Conservation (phyloP, 2,329 filamentous ascomycete genomes). For the Lachnellula cervina region DNA sequence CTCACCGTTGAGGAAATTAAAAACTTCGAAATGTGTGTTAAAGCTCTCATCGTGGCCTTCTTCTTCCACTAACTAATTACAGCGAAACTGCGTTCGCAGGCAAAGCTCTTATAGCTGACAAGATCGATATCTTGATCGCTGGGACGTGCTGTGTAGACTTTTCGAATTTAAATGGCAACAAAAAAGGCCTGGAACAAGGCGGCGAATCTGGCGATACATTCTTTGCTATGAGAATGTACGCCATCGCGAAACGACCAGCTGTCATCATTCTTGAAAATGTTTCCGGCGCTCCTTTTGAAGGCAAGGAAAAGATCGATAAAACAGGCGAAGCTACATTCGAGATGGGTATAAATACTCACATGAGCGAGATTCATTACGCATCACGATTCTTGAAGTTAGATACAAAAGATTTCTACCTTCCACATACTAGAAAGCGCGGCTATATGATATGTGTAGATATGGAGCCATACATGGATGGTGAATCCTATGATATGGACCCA, state of each 20-base stretch:
- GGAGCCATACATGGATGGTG: not conserved
- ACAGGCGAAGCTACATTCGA: not conserved
- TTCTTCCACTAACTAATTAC: conserved; percentile 11
- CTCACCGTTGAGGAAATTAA: conserved; percentile 10
- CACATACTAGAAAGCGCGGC: conserved; percentile 60
- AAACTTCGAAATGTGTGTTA: conserved; percentile 40
- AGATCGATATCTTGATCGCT: conserved; percentile 62
- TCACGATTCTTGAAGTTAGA: conserved; percentile 49
- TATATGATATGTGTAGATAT: conserved; percentile 55
- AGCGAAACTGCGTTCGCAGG: conserved; percentile 65
- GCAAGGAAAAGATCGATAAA: conserved; percentile 34
- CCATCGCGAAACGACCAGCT: conserved; percentile 48
- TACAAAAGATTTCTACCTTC: conserved; percentile 68
- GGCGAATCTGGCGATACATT: conserved; percentile 66
- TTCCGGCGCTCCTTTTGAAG: conserved; percentile 44
- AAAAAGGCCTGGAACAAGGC: conserved; percentile 45
- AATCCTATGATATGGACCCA: not conserved
- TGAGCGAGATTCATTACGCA: conserved; percentile 47
- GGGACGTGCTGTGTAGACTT: conserved; percentile 76
- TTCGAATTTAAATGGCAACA: conserved; percentile 57
- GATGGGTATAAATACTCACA: conserved; percentile 14
- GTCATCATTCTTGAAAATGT: conserved; percentile 74
- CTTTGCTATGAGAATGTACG: conserved; percentile 54
- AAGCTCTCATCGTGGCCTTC: not conserved
- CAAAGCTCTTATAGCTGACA: conserved; percentile 47